Evolutionary conservation across 129 eudicot genomes (phyloP).

Genomic region (Oenanthe sinensis): DNA sequence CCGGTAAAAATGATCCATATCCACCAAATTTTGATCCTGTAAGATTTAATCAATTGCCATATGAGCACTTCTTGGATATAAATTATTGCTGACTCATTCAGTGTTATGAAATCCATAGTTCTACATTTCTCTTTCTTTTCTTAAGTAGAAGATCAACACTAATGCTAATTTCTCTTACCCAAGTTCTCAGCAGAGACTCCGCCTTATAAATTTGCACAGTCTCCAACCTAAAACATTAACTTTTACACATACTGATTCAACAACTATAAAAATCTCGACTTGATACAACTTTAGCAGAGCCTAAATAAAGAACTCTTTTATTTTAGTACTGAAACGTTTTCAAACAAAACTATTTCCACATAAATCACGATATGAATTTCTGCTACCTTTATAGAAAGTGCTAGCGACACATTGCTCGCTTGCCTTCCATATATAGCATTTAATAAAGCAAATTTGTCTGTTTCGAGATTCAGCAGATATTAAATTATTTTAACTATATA

Average conservation of each 20-base stretch:
- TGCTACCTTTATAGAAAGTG: conserved; percentile 1
- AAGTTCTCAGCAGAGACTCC: conserved; percentile 82
- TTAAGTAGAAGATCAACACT: conserved; percentile 1
- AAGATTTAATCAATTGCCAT: conserved; percentile 16
- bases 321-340: background rate
- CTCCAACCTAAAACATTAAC: background rate
- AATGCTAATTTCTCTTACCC: conserved; percentile 45
- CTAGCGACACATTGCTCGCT: background rate
- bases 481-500: no score
- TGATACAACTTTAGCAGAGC: background rate
- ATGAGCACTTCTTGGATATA: conserved; percentile 27
- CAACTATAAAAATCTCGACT: background rate
- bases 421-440: background rate
- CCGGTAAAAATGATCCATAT: conserved; percentile 92
- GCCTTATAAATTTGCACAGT: conserved; percentile 19
- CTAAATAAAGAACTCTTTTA: background rate
- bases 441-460: background rate
- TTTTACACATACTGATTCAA: background rate
- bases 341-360: background rate
- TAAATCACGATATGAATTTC: background rate
- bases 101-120: conserved; percentile 8
- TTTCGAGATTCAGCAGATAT: background rate
- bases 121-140: background rate
- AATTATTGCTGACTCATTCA: background rate
- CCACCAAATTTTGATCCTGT: conserved; percentile 88